phyloP scores from a whole-genome alignment of 495 filamentous ascomycete genomes.

The Penicillium verhagenii region DNA sequence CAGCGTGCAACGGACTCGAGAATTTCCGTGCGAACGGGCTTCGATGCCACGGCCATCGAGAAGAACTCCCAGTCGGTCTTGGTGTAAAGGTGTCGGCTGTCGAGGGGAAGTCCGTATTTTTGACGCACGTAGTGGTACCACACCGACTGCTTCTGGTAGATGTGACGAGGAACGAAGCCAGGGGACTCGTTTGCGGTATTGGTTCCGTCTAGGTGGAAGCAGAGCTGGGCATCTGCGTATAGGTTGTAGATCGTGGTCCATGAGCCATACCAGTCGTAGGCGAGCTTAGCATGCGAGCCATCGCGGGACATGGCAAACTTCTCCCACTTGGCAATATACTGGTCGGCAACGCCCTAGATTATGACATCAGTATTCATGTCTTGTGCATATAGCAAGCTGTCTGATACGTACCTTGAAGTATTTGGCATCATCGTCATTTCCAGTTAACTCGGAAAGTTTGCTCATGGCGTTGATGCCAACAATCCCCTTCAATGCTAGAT shows the following conservation, averaged over 20 bases:
- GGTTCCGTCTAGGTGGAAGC: slow-evolving; percentile 66
- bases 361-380: neutral
- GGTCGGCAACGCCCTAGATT: slow-evolving; percentile 60
- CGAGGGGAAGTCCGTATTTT: slow-evolving; percentile 79
- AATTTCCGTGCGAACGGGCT: slow-evolving; percentile 66
- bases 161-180: slow-evolving; percentile 64
- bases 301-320: slow-evolving; percentile 79
- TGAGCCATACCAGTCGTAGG: slow-evolving; percentile 91
- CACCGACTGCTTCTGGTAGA: slow-evolving; percentile 79
- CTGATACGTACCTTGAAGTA: slow-evolving; percentile 56
- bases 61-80: slow-evolving; percentile 96
- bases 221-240: slow-evolving; percentile 78
- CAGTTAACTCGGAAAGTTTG: slow-evolving; percentile 70
- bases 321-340: slow-evolving; percentile 83
- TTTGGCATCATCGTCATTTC: slow-evolving; percentile 61
- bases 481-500: slow-evolving; percentile 90
- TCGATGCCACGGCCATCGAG: slow-evolving; percentile 71
- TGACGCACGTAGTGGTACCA: slow-evolving; percentile 88
- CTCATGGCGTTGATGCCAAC: slow-evolving; percentile 94
- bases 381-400: neutral
- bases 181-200: slow-evolving; percentile 19
- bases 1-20: slow-evolving; percentile 75
- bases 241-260: slow-evolving; percentile 96
- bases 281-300: slow-evolving; percentile 79
- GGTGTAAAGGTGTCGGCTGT: slow-evolving; percentile 83